Base-by-base conservation (phyloP, 2,329 filamentous ascomycete species). In the Ophiostoma piceae region DNA sequence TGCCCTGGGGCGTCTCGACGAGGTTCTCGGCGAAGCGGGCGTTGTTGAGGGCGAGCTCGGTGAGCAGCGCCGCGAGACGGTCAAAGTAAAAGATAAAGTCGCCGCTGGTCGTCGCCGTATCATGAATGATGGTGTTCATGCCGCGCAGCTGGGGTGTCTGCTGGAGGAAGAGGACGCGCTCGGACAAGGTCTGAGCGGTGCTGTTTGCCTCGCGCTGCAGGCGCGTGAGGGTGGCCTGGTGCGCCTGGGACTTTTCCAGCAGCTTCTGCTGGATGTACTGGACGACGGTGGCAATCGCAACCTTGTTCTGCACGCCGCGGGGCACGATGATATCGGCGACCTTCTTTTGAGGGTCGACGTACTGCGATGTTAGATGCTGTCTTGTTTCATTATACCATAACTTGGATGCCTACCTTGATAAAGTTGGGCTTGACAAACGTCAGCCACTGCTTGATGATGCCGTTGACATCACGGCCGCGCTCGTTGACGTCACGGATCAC, bases 1-100 rank as follows among this genome's bases (percentile, higher is more conserved):
- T 80, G 5, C 88, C 87, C 69, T 88, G 84, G 0, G 94, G 90
- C 0, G 94, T 98, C 60, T 85, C 81, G 68, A 97, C 85, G 14
- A 82, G 82, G 16, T 80, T 79, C 19, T 86, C 84, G 26, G 84
- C 80, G 78, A 94, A 97, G 19, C 86, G 84, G 70, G 92, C 85
- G 75, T 90, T 91, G 76, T 94, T 92, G 72, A 94, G 83, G 1
- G 91, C 91, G 86, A 88, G 82, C 79, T 98, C 94, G 66, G 98
- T 87, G 35, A 98, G 83, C 68, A 97, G 83, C n/a, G 91, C 88
- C 1, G 92, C 88, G 51, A 98, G 83, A 51, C 95, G 87, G 79
- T 99, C 93, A 78, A 98, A 97, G 80, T 98, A 98, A 80, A 98
- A 98, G 72, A 97, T 92, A 77, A 97, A 98, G 75, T 98, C 94